Base-by-base conservation (phyloP, 441 rosid species). In the Jatropha multifida region DNA sequence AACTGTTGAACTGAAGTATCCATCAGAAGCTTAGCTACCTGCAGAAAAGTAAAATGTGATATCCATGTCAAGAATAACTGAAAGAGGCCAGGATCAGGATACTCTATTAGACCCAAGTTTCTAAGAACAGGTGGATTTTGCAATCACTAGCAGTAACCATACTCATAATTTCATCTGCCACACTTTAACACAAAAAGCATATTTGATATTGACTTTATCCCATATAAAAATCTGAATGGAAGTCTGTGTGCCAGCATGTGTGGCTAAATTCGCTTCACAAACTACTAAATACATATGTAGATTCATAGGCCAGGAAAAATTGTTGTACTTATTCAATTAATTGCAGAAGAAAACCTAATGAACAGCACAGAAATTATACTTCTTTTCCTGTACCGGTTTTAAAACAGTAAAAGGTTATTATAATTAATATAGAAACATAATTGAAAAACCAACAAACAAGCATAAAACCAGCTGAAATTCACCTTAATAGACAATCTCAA, bases 11-110 rank as follows among this genome's bases (percentile, higher is more conserved):
- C 97, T 62, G 97, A 88, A 69, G 98, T 92, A 84, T 93, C 98
- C 90, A 90, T 88, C 84, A 95, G 87, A 85, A 95, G 99, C 83
- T 86, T 89, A 72, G 94, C 88, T 72, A 93, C 97, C 99, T 94
- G 86, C 83, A 88, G 55, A 86, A 66, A 64, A 60, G 73, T 79
- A 51, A 81, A 49, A 79, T 41, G 62, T 44, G 58, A 81, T 32
- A 41, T 48, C 27, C 51, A 54, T 42, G 56, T 65, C 66, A 77
- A 61, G 37, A 27, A 11, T 15, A 0, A 51, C 55, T 15, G 23
- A 52, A 70, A 56, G 44, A 58, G 9, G 61, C 51, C 69, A 71
- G 18, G 81, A 65, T 65, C 51, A 49, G 27, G 54, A 74, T 55
- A 71, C n/a, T n/a, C n/a, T 40, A 75, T 23, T 23, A 46, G 64